A percentile compares a stretch with the other conserved stretches of the same genome.
Evolutionary conservation across 805 yeast species (phyloP).

Genomic region (Hanseniaspora pseudoguilliermondii): DNA sequence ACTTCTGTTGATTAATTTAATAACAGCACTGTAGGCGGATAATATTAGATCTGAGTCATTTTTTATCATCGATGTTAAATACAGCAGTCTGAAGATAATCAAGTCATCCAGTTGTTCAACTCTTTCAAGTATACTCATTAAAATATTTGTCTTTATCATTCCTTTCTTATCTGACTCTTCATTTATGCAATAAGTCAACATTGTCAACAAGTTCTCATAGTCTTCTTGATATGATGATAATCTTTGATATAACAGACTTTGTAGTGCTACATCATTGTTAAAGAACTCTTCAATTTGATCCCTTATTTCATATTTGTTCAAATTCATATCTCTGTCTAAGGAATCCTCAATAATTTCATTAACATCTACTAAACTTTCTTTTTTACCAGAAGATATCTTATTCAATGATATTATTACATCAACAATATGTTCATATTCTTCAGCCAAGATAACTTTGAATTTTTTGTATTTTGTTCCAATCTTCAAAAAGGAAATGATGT

Average conservation of each 20-base stretch:
- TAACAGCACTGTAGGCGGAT: background rate
- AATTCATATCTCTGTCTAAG: background rate
- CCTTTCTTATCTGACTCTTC: background rate
- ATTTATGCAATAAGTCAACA: background rate
- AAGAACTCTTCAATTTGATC: conserved; percentile 9
- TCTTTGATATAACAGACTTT: background rate
- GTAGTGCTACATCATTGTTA: background rate
- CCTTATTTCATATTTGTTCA: background rate
- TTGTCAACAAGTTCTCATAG: background rate
- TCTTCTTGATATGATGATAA: background rate
- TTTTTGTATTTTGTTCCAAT: background rate
- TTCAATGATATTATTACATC: background rate
- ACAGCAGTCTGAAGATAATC: background rate
- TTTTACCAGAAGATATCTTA: background rate
- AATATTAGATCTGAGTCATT: background rate
- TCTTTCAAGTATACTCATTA: background rate
- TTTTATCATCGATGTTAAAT: background rate
- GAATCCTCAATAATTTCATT: conserved; percentile 6
- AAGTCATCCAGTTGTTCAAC: background rate
- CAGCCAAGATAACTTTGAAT: background rate
- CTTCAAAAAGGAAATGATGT: background rate
- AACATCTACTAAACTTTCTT: background rate
- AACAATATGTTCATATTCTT: background rate
- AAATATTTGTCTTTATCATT: background rate
- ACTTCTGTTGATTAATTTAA: background rate